Percentiles rank a stretch among this genome's conserved stretches.
These are phyloP conservation scores for Podospora pseudoanserina DNA, from an alignment of 495 filamentous ascomycete species.

Conservation along the genomic window DNA sequence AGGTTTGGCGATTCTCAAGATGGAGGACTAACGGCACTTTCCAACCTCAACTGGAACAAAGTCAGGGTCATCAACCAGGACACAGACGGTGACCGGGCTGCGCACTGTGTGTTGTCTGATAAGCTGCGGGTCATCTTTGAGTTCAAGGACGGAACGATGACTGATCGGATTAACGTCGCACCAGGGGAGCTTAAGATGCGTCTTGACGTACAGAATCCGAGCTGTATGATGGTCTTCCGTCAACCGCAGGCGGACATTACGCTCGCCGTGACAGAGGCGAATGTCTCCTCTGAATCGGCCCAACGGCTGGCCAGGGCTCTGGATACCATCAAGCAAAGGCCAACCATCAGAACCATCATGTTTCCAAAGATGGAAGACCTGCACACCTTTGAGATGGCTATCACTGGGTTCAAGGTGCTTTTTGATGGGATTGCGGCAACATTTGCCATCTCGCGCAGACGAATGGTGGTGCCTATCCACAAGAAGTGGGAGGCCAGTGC, in stretches of 20 bases:
- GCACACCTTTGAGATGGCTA: slow-evolving; percentile 68
- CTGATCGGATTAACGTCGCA: slow-evolving; percentile 72
- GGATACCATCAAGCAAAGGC: slow-evolving; percentile 33
- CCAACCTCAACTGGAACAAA: slow-evolving; percentile 45
- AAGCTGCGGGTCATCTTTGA: slow-evolving; percentile 64
- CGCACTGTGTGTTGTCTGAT: slow-evolving; percentile 65
- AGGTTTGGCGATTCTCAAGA: slow-evolving; percentile 40
- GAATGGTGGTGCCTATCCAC: slow-evolving; percentile 83
- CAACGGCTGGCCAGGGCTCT: slow-evolving; percentile 55
- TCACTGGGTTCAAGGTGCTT: slow-evolving; percentile 72
- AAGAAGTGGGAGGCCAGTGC: slow-evolving; percentile 81
- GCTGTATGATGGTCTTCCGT: slow-evolving; percentile 60
- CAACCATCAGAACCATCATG: slow-evolving; percentile 52
- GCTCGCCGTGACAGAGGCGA: slow-evolving; percentile 62
- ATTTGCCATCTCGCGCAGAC: slow-evolving; percentile 77
- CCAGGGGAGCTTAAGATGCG: slow-evolving; percentile 66
- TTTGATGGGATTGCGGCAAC: slow-evolving; percentile 70
- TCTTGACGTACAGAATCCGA: slow-evolving; percentile 56
- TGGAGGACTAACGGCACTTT: slow-evolving; percentile 43
- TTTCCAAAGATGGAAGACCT: slow-evolving; percentile 58
- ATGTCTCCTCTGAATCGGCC: slow-evolving; percentile 53
- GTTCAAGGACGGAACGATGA: slow-evolving; percentile 63
- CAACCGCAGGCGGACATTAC: slow-evolving; percentile 65
- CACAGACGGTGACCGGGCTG: slow-evolving; percentile 33
- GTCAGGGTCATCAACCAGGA: slow-evolving; percentile 56